Evolutionary conservation across 169 alveolate genomes (phyloP), one percentile per base, ranked within the genome.

Genomic region (Plasmodium gaboni): DNA sequence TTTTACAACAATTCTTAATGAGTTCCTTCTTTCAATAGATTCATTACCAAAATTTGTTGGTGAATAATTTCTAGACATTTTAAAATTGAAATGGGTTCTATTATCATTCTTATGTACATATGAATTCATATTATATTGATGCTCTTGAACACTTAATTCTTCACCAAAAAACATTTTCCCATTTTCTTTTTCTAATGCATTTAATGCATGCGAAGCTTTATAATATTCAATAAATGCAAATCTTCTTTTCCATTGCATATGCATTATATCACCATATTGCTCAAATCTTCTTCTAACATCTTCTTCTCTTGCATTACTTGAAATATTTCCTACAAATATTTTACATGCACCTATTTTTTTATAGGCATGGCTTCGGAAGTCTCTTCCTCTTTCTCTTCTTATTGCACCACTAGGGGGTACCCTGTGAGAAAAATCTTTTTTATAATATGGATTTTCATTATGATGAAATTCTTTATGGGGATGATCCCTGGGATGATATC

Each of bases 201-300:
- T 26, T 48, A 87, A 89, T 32, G 96, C 96, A 63, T 92, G 93
- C n/a, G 86, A 38, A 22, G 69, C 15, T 44, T 91, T 88, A 13
- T 69, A 94, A 68, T 93, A 95, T 55, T 95, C 97, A 17, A 95
- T 93, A 88, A 95, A 95, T 28, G 97, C 96, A 72, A 95, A 95
- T 59, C 94, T 94, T 72, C 94, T 88, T 90, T 95, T 91, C 73
- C 93, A 93, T 46, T 95, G 97, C 44, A 94, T 88, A 17, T 89
- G 93, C 22, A 90, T 91, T 26, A 95, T 94, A 22, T 92, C 96
- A 1, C 97, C 97, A 85, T 91, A 95, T 51, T 93, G 88, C 2
- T 93, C 55, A 85, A 95, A 95, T 69, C 91, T 93, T 48, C 88
- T 80, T 24, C 92, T 95, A 70, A 95, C 72, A 51, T 95, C 97